These are phyloP conservation scores for Kentomonas sorsogonicus DNA, from an alignment of 208 protist species.

Conservation along the genomic window DNA sequence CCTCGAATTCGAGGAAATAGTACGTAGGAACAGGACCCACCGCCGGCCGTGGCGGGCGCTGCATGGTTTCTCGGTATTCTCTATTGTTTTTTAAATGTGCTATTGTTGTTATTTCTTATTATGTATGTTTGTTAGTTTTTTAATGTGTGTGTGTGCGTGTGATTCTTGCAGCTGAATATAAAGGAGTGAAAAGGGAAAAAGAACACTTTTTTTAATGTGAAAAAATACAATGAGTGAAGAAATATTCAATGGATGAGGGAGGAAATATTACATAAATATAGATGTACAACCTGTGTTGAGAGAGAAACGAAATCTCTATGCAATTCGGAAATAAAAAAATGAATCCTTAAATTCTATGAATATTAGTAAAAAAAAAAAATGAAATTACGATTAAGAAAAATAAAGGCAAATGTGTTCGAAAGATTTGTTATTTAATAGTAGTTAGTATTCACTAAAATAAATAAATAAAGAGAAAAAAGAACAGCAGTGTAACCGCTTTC, in stretches of 20 bases:
- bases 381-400: slow-evolving; percentile 11
- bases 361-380: slow-evolving; percentile 3
- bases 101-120: not conserved
- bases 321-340: not conserved
- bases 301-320: not conserved
- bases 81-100: slow-evolving; percentile 11
- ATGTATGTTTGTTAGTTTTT: not conserved
- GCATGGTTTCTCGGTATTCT: not conserved
- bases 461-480: slow-evolving; percentile 8
- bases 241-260: no score
- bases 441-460: no score
- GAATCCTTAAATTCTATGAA: not conserved
- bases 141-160: not conserved
- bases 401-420: slow-evolving; percentile 6
- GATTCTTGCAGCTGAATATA: not conserved
- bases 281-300: not conserved
- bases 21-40: no score
- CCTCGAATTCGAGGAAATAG: no score
- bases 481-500: not conserved
- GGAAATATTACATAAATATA: no score
- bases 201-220: no score
- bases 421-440: no score
- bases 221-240: no score
- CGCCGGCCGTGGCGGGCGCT: not conserved
- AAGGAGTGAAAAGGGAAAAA: slow-evolving; percentile 9